Conservation (phyloP, 2,329 filamentous ascomycete genomes). For the Aspergillus brunneoviolaceus region DNA sequence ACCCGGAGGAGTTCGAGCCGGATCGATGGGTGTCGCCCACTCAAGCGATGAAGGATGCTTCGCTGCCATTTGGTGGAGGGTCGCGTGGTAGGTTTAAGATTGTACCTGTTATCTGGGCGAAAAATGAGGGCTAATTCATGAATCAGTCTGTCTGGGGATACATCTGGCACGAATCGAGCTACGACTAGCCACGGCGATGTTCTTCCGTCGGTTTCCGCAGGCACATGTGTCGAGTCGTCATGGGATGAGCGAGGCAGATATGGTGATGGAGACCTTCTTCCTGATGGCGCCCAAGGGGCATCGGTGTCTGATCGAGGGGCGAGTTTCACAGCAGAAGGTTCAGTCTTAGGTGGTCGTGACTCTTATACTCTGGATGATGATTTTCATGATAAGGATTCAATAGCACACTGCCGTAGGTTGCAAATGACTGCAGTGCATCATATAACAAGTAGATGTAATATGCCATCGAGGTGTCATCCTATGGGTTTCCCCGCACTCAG, state of each 20-base stretch:
- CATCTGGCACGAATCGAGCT: slow-evolving; percentile 65
- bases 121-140: not conserved
- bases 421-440: too few relatives aligned
- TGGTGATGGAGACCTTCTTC: slow-evolving; percentile 47
- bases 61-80: slow-evolving; percentile 68
- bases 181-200: slow-evolving; percentile 51
- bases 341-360: not conserved
- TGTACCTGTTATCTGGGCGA: not conserved
- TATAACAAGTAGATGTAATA: too few relatives aligned
- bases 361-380: too few relatives aligned
- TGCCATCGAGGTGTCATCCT: too few relatives aligned
- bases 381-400: too few relatives aligned
- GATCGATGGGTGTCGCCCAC: slow-evolving; percentile 27
- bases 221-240: slow-evolving; percentile 22
- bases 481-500: not conserved
- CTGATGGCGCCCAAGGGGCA: slow-evolving; percentile 46
- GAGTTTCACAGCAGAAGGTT: not conserved
- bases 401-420: too few relatives aligned
- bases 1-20: slow-evolving; percentile 42
- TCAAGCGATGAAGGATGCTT: slow-evolving; percentile 54
- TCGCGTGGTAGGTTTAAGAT: slow-evolving; percentile 49
- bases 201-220: slow-evolving; percentile 46
- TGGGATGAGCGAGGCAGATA: slow-evolving; percentile 37
- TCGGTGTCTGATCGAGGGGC: slow-evolving; percentile 39
- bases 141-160: slow-evolving; percentile 61